These are phyloP conservation scores for Trematosphaeria pertusa DNA, from an alignment of 2,329 filamentous ascomycete genomes.

Conservation along the genomic window DNA sequence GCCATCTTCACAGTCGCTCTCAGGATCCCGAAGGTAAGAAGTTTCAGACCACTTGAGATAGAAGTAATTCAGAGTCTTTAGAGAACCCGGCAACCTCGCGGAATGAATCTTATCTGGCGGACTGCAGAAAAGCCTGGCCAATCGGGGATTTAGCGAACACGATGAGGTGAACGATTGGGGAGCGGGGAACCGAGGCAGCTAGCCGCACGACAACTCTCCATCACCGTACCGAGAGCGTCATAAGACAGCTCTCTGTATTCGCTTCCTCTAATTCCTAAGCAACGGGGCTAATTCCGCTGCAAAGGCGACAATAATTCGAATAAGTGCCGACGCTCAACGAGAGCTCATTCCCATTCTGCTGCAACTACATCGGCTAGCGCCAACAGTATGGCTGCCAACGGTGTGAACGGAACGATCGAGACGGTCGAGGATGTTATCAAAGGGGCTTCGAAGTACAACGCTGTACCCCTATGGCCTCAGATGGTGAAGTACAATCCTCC, in stretches of 20 bases:
- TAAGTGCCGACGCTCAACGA: too few species aligned
- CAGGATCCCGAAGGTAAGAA: too few species aligned
- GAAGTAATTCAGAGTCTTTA: too few species aligned
- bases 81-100: not conserved
- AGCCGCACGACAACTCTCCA: not conserved
- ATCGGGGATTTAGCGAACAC: not conserved
- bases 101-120: not conserved
- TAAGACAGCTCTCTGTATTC: not conserved
- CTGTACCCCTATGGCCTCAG: constrained; percentile 56
- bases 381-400: constrained; percentile 1
- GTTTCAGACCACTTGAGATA: too few species aligned
- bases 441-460: constrained; percentile 21
- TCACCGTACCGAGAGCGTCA: not conserved
- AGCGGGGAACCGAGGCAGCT: constrained; percentile 11
- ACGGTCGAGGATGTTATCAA: constrained; percentile 22
- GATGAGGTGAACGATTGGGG: not conserved
- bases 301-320: too few species aligned
- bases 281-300: too few species aligned
- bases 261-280: not conserved
- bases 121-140: not conserved
- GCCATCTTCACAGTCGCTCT: not conserved
- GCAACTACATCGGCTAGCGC: too few species aligned
- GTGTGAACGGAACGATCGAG: constrained; percentile 2
- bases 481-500: constrained; percentile 58
- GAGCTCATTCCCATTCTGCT: too few species aligned